Evolutionary conservation across 2,329 filamentous ascomycete species (phyloP), one percentile per base, ranked within the genome.

Genomic region (Ascosphaera apis): DNA sequence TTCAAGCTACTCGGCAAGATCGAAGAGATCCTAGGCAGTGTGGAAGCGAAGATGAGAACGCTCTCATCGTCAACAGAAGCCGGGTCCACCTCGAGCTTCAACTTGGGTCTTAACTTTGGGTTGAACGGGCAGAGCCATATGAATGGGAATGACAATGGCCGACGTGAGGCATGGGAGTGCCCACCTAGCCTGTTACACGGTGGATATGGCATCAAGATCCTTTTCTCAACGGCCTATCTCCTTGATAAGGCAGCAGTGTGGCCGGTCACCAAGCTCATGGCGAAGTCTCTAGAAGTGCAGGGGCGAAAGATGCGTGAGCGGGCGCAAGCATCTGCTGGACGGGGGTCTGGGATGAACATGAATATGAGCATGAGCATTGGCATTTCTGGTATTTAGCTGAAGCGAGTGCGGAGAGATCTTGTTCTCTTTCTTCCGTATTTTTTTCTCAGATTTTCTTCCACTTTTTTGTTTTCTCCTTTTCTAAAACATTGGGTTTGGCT

Each of bases 201-300:
- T 37, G 83, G 86, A 25, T 88, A 80, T 52, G 83, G 80, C 17
- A 76, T 77, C 41, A 88, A 84, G 59, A 72, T 93, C 34, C 59
- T 93, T 47, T 69, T 79, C 47, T 68, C 88, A 37, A 88, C 80
- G 42, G 80, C 83, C 34, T 77, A 81, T 56, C 78, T 91, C 66
- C 66, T 95, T 42, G 78, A 84, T 45, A 82, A 82, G 56, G 78
- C 81, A 42, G 77, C 80, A 43, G 81, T 92, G 18, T 98, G 88
- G 86, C 84, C 84, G 53, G 72, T 76, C 32, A 75, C 70, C n/a
- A 72, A 72, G 51, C 62, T 76, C 35, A 76, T 76, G 67, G 68
- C 69, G 35, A 67, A 67, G 41, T 72, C 71, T 18, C 58, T 76
- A 31, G 69, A 76, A 48, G 63, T 65, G 23, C 72, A 76, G 52